phyloP scores from a whole-genome alignment of 768 basidiomycete genomes.

The Gloeopeniophorella convolvens region DNA sequence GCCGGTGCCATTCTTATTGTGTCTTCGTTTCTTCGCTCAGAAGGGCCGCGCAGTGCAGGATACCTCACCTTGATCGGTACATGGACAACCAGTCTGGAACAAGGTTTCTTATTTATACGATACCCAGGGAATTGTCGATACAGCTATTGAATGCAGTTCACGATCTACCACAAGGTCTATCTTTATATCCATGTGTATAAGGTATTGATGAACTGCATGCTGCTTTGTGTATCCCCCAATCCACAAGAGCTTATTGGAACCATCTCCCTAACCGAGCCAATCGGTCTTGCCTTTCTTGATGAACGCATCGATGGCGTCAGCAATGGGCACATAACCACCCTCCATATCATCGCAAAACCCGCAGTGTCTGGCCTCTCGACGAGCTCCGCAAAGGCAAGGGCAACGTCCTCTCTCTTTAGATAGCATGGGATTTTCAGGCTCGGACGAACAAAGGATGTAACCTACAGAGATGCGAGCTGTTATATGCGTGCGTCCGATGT shows the following conservation, averaged over 20 bases:
- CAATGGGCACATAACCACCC: conserved; percentile 43
- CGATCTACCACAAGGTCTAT: no score
- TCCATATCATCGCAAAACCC: conserved; percentile 57
- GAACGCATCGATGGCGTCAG: conserved; percentile 41
- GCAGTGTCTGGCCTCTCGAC: conserved; percentile 46
- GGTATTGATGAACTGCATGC: no score
- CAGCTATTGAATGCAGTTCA: no score
- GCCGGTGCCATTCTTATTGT: neutral
- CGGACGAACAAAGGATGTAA: neutral
- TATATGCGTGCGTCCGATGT: conserved; percentile 50
- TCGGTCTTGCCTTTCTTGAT: conserved; percentile 43
- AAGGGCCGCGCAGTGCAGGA: no score
- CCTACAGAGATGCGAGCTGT: conserved; percentile 42
- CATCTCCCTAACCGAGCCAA: conserved; percentile 15
- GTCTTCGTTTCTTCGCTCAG: neutral
- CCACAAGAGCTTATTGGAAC: no score
- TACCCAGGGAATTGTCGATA: no score
- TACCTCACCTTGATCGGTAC: neutral
- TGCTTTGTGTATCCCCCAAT: no score
- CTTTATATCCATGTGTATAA: no score
- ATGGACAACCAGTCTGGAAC: no score
- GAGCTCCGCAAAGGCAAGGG: conserved; percentile 39
- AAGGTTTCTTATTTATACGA: no score
- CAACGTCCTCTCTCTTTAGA: conserved; percentile 61
- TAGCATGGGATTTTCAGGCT: neutral